Base-by-base conservation (phyloP, 2,329 filamentous ascomycete genomes). In the Dactylellina sp. region DNA sequence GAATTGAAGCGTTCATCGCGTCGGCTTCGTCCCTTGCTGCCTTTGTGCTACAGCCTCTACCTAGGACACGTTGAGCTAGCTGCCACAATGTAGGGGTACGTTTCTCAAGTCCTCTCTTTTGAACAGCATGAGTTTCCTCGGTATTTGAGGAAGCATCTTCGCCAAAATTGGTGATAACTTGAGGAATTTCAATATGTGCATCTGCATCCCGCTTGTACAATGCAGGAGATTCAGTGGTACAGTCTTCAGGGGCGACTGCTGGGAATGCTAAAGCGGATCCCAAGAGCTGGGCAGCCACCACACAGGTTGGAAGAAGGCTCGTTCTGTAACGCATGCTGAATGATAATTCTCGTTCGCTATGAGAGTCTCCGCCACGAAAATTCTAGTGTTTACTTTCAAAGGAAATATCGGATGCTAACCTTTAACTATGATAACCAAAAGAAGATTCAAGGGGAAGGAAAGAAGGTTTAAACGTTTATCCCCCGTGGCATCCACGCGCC, bases 151-250 rank as follows among this genome's bases (percentile, higher is more conserved):
- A n/a, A 9, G 7, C 25, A 32, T 32, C 18, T 12, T 55, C 35
- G 7, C 44, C 42, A 18, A 57, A 66, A 14, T 24, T 57, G 25
- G 52, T 22, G 39, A 68, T 52, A 6, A 53, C 50, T 22, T 46
- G 24, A 32, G 57, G 44, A 4, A 59, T 35, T 22, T 55, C 53
- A 3, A 47, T 7, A 14, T 59, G 59, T 35, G 57, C 50, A 12
- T 57, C 46, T n/a, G 52, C 42, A 55, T 72, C 60, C 16, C 68
- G 68, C 46, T 72, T 72, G 40, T 55, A 28, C 14, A 72, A 11
- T 22, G 16, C 42, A 14, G 47, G 52, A 6, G 52, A 14, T 25
- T 61, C 61, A 32, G 39, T 14, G n/a, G 24, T 28, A 18, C 61
- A 74, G 1, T 52, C 61, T n/a, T 66, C 55, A n/a, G 20, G 7